These are phyloP conservation scores for Daldinia eschscholtzii DNA, from an alignment of 2,329 filamentous ascomycete species.

Conservation along the genomic window DNA sequence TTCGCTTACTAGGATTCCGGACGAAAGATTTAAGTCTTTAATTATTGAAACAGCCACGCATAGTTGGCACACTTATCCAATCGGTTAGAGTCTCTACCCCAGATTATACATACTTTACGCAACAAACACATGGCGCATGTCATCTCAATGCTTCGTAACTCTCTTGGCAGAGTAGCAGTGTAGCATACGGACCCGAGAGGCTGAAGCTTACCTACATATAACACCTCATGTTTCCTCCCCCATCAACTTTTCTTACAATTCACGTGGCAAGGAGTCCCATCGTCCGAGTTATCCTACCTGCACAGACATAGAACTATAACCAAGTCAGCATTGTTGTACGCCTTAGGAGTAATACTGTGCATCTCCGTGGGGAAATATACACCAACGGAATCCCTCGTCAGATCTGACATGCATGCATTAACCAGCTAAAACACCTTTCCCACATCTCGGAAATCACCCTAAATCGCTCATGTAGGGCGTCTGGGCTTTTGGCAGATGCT, in stretches of 20 bases:
- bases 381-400: background rate
- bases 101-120: background rate
- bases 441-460: background rate
- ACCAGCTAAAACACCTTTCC: background rate
- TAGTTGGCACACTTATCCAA: background rate
- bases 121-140: background rate
- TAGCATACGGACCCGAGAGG: background rate
- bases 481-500: background rate
- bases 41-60: background rate
- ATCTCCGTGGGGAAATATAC: background rate
- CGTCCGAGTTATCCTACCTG: background rate
- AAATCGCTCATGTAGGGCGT: too few relatives aligned
- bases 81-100: slow-evolving; percentile 1
- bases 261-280: background rate
- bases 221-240: background rate
- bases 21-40: background rate
- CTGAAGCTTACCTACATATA: background rate
- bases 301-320: background rate
- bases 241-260: background rate
- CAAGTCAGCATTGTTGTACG: background rate
- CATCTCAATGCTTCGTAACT: background rate
- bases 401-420: slow-evolving; percentile 1
- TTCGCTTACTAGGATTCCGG: background rate
- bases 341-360: background rate
- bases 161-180: background rate